phyloP scores from a whole-genome alignment of 257 asterid genomes.

The Penstemon davidsonii region DNA sequence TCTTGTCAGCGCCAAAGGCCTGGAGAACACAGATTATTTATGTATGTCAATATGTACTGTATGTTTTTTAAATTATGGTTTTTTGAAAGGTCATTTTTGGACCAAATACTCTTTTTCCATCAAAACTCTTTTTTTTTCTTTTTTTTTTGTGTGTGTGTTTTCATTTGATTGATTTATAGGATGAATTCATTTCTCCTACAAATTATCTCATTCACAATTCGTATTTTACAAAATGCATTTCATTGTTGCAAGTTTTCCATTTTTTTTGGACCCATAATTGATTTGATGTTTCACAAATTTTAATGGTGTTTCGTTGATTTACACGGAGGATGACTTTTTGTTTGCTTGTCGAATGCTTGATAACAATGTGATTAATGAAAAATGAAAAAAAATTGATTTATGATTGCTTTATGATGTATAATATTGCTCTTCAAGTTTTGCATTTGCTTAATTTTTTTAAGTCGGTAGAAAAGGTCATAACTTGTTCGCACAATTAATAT shows the following conservation, averaged over 20 bases:
- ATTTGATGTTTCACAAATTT: neutral
- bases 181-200: too few relatives aligned
- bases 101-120: constrained; percentile 3
- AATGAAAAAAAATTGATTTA: neutral
- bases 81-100: neutral
- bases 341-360: neutral
- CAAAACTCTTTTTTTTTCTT: neutral
- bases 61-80: too few relatives aligned
- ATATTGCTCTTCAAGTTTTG: neutral
- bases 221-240: neutral
- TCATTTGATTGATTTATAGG: too few relatives aligned
- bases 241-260: neutral
- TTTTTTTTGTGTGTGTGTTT: too few relatives aligned
- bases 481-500: too few relatives aligned
- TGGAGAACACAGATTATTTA: constrained; percentile 54
- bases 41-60: constrained; percentile 31
- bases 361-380: neutral
- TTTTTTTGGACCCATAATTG: neutral
- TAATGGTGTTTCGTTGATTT: neutral
- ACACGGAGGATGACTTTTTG: too few relatives aligned
- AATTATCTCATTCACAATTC: neutral
- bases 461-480: neutral
- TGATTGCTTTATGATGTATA: too few relatives aligned
- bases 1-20: constrained; percentile 76
- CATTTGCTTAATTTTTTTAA: too few relatives aligned